Conservation (phyloP, 116 monocot species). For the Trichopus zeylanicus region DNA sequence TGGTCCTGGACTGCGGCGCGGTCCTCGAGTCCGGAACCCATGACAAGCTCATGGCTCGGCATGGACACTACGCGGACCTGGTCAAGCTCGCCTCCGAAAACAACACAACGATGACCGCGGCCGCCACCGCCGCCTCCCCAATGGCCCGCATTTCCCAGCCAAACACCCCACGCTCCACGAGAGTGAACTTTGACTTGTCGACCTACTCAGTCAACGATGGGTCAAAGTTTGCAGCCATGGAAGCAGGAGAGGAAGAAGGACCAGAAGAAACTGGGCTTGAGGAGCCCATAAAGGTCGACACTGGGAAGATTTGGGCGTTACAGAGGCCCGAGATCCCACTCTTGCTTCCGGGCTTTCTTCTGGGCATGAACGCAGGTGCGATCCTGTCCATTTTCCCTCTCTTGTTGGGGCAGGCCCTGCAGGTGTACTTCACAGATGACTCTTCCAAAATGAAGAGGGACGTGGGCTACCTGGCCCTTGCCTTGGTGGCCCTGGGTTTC, state of each 20-base stretch:
- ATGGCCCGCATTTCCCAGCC: neutral
- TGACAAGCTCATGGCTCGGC: slow-evolving; percentile 15
- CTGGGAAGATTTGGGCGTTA: slow-evolving; percentile 25
- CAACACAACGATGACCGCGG: neutral
- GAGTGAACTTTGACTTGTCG: slow-evolving; percentile 8
- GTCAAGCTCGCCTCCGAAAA: slow-evolving; percentile 16
- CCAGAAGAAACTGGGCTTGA: neutral
- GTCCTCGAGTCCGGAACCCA: slow-evolving; percentile 36
- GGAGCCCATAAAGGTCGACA: neutral
- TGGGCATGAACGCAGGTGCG: slow-evolving; percentile 25
- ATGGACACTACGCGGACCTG: slow-evolving; percentile 20
- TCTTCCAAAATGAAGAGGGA: slow-evolving; percentile 15
- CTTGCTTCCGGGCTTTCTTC: slow-evolving; percentile 22
- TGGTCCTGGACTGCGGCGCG: slow-evolving; percentile 23
- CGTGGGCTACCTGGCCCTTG: slow-evolving; percentile 17
- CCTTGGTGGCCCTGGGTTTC: slow-evolving; percentile 27
- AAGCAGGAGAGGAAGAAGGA: neutral
- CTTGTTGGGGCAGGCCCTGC: slow-evolving; percentile 26
- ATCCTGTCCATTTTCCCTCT: slow-evolving; percentile 37
- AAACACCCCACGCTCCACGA: neutral
- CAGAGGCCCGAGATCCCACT: slow-evolving; percentile 29
- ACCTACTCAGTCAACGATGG: neutral
- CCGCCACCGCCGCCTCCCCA: slow-evolving; percentile 1
- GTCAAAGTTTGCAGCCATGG: neutral
- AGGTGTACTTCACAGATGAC: slow-evolving; percentile 22